Conservation (phyloP, 2,329 filamentous ascomycete species). For the Hortaea werneckii region DNA sequence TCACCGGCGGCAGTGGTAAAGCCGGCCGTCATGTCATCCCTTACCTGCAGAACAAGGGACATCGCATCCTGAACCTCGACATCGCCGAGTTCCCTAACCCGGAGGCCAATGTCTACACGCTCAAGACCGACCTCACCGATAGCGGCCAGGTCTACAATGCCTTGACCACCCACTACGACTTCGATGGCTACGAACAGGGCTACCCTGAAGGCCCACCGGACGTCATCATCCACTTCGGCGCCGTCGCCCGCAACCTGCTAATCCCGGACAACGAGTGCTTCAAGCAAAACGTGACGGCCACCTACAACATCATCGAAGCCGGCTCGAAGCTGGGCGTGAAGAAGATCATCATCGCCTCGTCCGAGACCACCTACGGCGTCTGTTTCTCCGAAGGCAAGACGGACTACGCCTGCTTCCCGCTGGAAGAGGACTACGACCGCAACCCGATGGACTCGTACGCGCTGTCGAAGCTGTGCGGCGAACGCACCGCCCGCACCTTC, state of each 20-base stretch:
- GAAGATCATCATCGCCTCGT: slow-evolving; percentile 52
- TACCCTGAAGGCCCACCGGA: slow-evolving; percentile 40
- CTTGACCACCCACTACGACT: slow-evolving; percentile 46
- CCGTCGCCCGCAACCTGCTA: slow-evolving; percentile 50
- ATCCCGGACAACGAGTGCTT: slow-evolving; percentile 53
- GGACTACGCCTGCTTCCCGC: slow-evolving; percentile 48
- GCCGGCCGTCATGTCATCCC: slow-evolving; percentile 47
- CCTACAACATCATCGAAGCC: slow-evolving; percentile 55
- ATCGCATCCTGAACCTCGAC: slow-evolving; percentile 46
- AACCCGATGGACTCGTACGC: slow-evolving; percentile 55
- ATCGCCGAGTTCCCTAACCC: slow-evolving; percentile 34
- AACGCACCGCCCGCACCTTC: slow-evolving; percentile 48
- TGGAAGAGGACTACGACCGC: slow-evolving; percentile 49
- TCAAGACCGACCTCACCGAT: slow-evolving; percentile 47
- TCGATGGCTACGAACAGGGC: slow-evolving; percentile 38
- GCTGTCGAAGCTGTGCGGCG: slow-evolving; percentile 49
- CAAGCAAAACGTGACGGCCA: slow-evolving; percentile 43
- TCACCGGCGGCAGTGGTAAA: slow-evolving; percentile 48
- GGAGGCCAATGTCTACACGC: slow-evolving; percentile 37
- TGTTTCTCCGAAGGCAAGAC: slow-evolving; percentile 50
- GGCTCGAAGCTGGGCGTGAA: slow-evolving; percentile 51
- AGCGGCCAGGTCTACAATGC: slow-evolving; percentile 48
- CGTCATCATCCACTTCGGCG: slow-evolving; percentile 53
- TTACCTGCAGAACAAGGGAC: slow-evolving; percentile 40
- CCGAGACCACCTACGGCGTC: slow-evolving; percentile 52